These are phyloP conservation scores for Xylaria sp. DNA, from an alignment of 495 filamentous ascomycete genomes.

Conservation along the genomic window DNA sequence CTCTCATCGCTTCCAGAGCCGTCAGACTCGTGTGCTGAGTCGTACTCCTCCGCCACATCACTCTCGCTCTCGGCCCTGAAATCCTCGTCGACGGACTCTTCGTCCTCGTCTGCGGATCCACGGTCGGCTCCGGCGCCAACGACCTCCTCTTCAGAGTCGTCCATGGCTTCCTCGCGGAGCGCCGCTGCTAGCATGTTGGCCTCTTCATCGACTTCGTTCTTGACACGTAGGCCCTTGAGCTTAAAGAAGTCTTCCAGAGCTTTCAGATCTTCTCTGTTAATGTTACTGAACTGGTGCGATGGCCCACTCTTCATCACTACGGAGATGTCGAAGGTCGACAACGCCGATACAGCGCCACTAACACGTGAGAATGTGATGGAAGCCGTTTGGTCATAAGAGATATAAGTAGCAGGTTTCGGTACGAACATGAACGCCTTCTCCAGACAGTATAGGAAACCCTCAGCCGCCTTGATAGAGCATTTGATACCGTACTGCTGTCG, in stretches of 20 bases:
- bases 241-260: constrained; percentile 96
- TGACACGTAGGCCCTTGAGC: constrained; percentile 87
- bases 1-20: constrained; percentile 71
- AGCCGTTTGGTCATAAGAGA: constrained; percentile 87
- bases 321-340: constrained; percentile 96
- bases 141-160: constrained; percentile 86
- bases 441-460: constrained; percentile 94
- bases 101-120: constrained; percentile 94
- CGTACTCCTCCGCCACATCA: constrained; percentile 96
- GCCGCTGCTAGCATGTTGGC: constrained; percentile 77
- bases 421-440: constrained; percentile 99
- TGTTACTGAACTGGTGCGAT: constrained; percentile 97
- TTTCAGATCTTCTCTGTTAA: constrained; percentile 97
- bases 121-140: constrained; percentile 74
- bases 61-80: constrained; percentile 91
- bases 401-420: constrained; percentile 96
- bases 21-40: constrained; percentile 86
- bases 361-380: constrained; percentile 95
- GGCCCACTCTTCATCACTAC: constrained; percentile 81
- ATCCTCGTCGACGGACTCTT: constrained; percentile 93
- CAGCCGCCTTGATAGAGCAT: constrained; percentile 98
- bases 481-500: constrained; percentile 95
- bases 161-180: constrained; percentile 74
- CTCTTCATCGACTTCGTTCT: constrained; percentile 85
- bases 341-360: constrained; percentile 89